A percentile compares a stretch with the other conserved stretches of the same genome.
phyloP scores from a whole-genome alignment of 306 rosid species.

The Corylus avellana region DNA sequence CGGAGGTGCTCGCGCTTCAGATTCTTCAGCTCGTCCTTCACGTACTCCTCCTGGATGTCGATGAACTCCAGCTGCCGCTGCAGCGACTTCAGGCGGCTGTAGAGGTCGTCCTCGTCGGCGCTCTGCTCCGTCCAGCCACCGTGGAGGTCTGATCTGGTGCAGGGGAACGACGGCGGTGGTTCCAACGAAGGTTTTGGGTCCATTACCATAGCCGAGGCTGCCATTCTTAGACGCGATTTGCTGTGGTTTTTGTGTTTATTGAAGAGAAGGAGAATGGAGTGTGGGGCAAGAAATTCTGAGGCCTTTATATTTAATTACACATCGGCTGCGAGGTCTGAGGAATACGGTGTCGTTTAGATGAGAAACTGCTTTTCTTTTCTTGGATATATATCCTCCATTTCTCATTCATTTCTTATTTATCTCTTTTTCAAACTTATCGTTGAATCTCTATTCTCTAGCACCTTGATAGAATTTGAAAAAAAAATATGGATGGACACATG shows the following conservation, averaged over 20 bases:
- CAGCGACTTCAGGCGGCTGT: constrained; percentile 71
- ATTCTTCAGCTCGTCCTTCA: constrained; percentile 92
- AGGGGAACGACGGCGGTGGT: constrained; percentile 63
- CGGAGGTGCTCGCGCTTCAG: constrained; percentile 95
- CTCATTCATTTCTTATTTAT: too few relatives aligned
- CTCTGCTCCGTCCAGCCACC: constrained; percentile 36
- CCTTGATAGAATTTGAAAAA: too few relatives aligned
- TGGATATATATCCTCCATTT: too few relatives aligned
- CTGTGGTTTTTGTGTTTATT: background rate
- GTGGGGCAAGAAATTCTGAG: background rate
- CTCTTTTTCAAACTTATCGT: too few relatives aligned
- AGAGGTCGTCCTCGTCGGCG: constrained; percentile 81
- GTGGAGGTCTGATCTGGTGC: constrained; percentile 58
- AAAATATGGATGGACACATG: too few relatives aligned
- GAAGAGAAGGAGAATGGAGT: constrained; percentile 14
- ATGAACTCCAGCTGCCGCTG: constrained; percentile 88
- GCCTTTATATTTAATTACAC: too few relatives aligned
- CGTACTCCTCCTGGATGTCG: constrained; percentile 93
- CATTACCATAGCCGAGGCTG: constrained; percentile 72
- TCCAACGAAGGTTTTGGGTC: constrained; percentile 67
- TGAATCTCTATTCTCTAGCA: too few relatives aligned
- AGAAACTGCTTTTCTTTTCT: background rate
- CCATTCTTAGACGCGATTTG: constrained; percentile 44
- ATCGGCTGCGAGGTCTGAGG: background rate
- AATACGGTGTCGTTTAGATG: background rate